A percentile compares a stretch with the other conserved stretches of the same genome.
These are phyloP conservation scores for Tuber brumale DNA, from an alignment of 495 filamentous ascomycete genomes.

Conservation along the genomic window DNA sequence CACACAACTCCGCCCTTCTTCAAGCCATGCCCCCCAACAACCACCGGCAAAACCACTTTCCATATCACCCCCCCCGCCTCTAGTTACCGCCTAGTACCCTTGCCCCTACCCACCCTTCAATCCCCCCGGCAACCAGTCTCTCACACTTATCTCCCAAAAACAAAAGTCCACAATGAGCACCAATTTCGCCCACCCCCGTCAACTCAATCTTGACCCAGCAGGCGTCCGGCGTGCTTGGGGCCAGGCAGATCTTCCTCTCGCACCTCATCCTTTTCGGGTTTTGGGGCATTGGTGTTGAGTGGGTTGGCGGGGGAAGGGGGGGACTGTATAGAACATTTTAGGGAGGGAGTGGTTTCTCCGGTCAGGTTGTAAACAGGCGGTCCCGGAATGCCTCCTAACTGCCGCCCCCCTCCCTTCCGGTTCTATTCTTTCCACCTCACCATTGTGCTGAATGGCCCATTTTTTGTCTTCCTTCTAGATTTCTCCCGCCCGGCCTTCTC, in stretches of 20 bases:
- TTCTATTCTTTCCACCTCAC: no score
- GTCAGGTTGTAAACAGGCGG: not conserved
- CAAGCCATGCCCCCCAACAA: no score
- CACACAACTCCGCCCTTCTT: no score
- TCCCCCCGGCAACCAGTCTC: conserved; percentile 57
- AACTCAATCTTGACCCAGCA: conserved; percentile 73
- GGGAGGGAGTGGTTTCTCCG: no score
- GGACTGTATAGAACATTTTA: not conserved
- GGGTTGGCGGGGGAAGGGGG: not conserved
- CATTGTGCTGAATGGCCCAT: no score
- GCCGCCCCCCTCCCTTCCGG: no score
- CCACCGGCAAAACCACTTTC: no score
- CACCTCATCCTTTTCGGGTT: conserved; percentile 44
- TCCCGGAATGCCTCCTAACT: no score
- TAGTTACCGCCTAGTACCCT: conserved; percentile 3
- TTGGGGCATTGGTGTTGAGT: not conserved
- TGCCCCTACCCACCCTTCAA: conserved; percentile 63
- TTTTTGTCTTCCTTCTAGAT: no score
- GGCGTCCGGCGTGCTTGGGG: conserved; percentile 57
- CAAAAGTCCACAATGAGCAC: no score
- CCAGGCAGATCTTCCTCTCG: conserved; percentile 69
- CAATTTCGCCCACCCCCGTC: conserved; percentile 75
- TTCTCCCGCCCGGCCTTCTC: no score
- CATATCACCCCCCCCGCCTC: no score
- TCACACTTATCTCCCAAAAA: conserved; percentile 61